phyloP scores from a whole-genome alignment of 208 protist species.

The Acanthamoeba lenticulata region DNA sequence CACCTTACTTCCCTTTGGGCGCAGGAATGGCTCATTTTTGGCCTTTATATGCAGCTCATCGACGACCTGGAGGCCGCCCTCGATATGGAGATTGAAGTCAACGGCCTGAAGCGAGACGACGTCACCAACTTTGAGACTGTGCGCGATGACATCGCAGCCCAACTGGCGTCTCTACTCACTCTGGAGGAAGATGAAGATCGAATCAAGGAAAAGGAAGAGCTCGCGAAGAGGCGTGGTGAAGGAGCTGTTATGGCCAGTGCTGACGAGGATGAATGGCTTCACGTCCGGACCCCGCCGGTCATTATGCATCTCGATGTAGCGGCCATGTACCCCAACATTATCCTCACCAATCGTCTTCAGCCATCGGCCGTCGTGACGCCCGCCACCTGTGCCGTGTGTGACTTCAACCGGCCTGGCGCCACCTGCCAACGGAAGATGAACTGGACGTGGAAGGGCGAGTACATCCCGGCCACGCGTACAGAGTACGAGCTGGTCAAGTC shows the following conservation, averaged over 20 bases:
- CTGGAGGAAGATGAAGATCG: conserved; percentile 50
- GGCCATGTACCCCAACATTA: conserved; percentile 99
- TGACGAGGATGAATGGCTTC: conserved; percentile 55
- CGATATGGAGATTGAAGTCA: conserved; percentile 83
- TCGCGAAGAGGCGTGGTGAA: background rate
- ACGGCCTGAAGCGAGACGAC: conserved; percentile 88
- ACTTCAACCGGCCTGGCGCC: conserved; percentile 94
- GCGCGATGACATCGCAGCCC: conserved; percentile 60
- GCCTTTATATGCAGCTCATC: conserved; percentile 92
- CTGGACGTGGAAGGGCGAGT: conserved; percentile 99
- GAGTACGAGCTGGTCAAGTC: conserved; percentile 96
- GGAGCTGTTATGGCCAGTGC: background rate
- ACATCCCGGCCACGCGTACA: conserved; percentile 94
- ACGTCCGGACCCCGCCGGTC: conserved; percentile 89
- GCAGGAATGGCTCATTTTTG: background rate
- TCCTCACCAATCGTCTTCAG: conserved; percentile 99
- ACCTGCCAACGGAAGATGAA: conserved; percentile 96
- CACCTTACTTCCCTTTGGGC: background rate
- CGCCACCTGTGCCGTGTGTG: conserved; percentile 96
- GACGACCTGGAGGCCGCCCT: conserved; percentile 94
- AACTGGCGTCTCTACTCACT: conserved; percentile 1
- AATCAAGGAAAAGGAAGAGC: conserved; percentile 82
- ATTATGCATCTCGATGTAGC: conserved; percentile 99
- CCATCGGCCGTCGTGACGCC: conserved; percentile 92
- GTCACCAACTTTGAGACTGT: conserved; percentile 91